Evolutionary conservation across 768 basidiomycete species (phyloP), one percentile per base, ranked within the genome.

Genomic region (Mycena filopes): DNA sequence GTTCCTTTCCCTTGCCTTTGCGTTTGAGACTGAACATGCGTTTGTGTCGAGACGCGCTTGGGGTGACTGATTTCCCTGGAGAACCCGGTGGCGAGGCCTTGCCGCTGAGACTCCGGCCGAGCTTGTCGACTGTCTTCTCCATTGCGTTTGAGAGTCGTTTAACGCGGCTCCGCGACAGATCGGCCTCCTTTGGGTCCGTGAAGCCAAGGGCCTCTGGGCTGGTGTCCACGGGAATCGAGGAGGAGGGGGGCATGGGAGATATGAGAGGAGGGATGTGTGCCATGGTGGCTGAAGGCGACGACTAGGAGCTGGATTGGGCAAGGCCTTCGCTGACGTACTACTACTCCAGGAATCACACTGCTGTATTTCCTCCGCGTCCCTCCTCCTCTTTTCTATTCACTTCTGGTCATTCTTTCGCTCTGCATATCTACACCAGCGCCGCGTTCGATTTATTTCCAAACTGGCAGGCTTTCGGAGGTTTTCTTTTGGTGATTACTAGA

Each of bases 51-150:
- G 81, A 62, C 71, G 75, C 71, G 31, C 78, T 74, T 64, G 79
- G 70, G 15, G 79, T 69, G 18, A 73, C 62, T 13, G 79, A 70
- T 13, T 73, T 72, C n/a, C 65, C 71, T 40, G 77, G 71, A 18
- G 76, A 73, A 31, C 53, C 65, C 45, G 77, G 72, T 15, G 76
- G 71, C 43, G 77, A 72, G 31, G 82, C 71, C 59, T 77, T 84
- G 42, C 74, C 78, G 59, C 82, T 81, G 49, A 87, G 75, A 74
- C 88, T 90, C 71, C 83, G 82, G 65, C 88, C 87, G 31, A 94
- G 81, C 65, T 83, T 90, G 70, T 88, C 87, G 58, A 88, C 88
- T 0, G 89, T 89, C 78, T 80, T 82, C 70, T 82, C 83, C n/a
- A 84, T 74, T 0, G 77, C 74, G 70, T 75, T 78, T 45, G 83